Evolutionary conservation across 78 protist genomes (phyloP), one percentile per base, ranked within the genome.

Genomic region (Dictyostelium citrinum): DNA sequence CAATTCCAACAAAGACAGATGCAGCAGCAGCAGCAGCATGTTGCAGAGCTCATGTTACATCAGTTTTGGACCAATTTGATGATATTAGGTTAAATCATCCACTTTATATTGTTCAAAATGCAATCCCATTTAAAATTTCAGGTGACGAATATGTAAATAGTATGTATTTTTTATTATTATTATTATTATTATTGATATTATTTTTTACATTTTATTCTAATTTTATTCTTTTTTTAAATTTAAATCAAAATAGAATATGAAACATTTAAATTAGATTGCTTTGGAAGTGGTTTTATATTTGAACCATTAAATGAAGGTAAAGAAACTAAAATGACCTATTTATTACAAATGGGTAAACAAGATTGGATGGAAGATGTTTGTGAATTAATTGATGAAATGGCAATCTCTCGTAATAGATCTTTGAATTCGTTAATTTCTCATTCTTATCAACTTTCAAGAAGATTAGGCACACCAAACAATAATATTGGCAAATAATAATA

Each of bases 291-390:
- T 24, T 86, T 86, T 43, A 55, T 86, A 29, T 86, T 86, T 61
- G 92, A 86, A 46, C 92, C 92, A 22, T 27, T 86, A 41, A 81
- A 58, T 51, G 90, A 83, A 46, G 90, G 90, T 46, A 75, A 86
- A 61, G 92, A 86, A 64, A 77, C 82, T 20, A 86, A 86, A 35
- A 43, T 86, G 27, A 86, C 92, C 14, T 86, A 86, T 61, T 2
- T 86, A 24, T 60, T 86, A 14, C 92, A 86, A 77, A 10, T 86
- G 55, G 74, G 41, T 43, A 75, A 77, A 64, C 74, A 77, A 31
- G 92, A 86, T 29, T 86, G 92, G 92, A 86, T 86, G 92, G 84
- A 86, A 11, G 84, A 77, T 43, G 82, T 81, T 27, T 31, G 49
- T 14, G 84, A 75, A 45, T 35, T 86, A 2, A 24, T 86, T 10